These are phyloP conservation scores for Coemansia sp. DNA, from an alignment of 192 early-diverging fungal genomes.

Conservation along the genomic window DNA sequence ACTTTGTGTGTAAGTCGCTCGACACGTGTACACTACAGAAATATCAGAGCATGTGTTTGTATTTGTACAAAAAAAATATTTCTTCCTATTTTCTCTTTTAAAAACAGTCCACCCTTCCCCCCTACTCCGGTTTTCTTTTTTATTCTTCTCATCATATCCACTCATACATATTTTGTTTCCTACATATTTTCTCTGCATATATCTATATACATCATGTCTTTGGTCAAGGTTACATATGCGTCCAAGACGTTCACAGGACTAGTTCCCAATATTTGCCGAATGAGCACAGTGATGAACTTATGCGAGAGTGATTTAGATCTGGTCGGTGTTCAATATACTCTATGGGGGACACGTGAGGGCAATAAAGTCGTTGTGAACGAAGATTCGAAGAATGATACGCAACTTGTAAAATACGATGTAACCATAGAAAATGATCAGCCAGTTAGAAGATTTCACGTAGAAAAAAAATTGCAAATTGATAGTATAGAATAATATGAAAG, in stretches of 20 bases:
- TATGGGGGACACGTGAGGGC: neutral
- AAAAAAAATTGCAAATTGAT: constrained; percentile 1
- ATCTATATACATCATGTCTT: neutral
- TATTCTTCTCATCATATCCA: neutral
- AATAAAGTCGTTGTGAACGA: neutral
- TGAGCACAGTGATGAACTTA: neutral
- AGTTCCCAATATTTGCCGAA: neutral
- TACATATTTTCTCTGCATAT: too few relatives aligned
- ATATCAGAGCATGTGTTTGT: neutral
- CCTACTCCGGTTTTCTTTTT: neutral
- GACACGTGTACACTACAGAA: neutral
- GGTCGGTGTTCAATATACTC: neutral
- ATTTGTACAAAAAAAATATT: neutral
- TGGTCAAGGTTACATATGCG: neutral
- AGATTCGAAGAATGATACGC: too few relatives aligned
- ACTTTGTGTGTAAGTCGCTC: neutral
- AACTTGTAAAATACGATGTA: neutral
- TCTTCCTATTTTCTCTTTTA: neutral
- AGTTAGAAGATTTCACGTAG: neutral
- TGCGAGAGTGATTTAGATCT: neutral
- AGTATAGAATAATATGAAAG: neutral
- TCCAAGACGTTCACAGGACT: neutral
- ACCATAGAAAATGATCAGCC: neutral
- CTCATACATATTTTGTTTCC: neutral
- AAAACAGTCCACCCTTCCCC: neutral